Base-by-base conservation (phyloP, 441 rosid species). In the Hura crepitans region DNA sequence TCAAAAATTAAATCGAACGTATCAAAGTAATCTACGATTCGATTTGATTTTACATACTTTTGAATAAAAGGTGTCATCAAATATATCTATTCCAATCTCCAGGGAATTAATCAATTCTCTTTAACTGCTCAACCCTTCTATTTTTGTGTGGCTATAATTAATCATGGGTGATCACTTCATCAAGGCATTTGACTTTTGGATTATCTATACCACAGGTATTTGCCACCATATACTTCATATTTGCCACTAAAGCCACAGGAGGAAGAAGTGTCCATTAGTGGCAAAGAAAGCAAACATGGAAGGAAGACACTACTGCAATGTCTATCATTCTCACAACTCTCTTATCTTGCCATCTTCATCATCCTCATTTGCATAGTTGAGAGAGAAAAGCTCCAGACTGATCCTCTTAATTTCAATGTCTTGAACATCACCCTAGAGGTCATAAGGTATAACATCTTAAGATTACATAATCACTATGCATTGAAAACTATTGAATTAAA, bases 361-460 rank as follows among this genome's bases (percentile, higher is more conserved):
- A 62, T 86, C 23, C 57, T 86, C 22, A 30, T 81, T 4, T 84
- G 88, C 49, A 76, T 81, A 17, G 79, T 81, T 0, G 89, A 85
- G 62, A 75, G 79, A 33, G 35, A 79, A 13, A 81, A 68, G 45
- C 25, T 84, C 50, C 75, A 46, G 54, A 42, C 23, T 15, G 88
- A 84, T 47, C 85, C 88, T 14, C 83, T 80, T 57, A 86, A 86
- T 60, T 84, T 86, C 72, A 84, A 31, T 13, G 77, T 79, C 14
- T 43, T 84, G 1, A 83, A 70, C 66, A 75, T 86, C 51, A 62
- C 75, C 23, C 2, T 84, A 0, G 87, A 86, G 78, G 80, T 86
- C 4, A 12, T 82, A 51, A 86, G 88, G 90, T 85, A n/a, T n/a
- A 53, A 1, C 3, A 10, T n/a, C n/a, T n/a, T n/a, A n/a, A n/a